Base-by-base conservation (phyloP, 2,329 filamentous ascomycete species). In the Colletotrichum lini region DNA sequence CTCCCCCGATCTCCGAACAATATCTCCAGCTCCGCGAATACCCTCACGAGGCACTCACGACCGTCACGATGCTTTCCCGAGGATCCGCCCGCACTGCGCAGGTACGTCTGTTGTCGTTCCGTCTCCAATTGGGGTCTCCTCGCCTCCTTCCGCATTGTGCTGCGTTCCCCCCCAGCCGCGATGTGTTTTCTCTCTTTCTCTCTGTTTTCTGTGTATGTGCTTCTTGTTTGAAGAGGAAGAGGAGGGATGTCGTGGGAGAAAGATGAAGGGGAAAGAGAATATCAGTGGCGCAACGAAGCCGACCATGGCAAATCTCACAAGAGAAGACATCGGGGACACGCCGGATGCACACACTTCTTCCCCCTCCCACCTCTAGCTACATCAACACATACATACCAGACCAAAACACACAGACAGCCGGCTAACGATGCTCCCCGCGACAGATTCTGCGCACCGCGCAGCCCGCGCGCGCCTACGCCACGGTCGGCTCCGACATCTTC, bases 401-500 rank as follows among this genome's bases (percentile, higher is more conserved):
- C 56, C 76, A 81, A 79, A 79, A 73, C 53, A 65, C 40, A 74
- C 52, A 65, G 64, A 58, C 57, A 57, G 16, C 45, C 65, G 53
- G 65, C 65, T 71, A 64, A 71, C 58, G 18, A 45, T 47, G 6
- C 26, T 15, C 58, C 57, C 62, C 59, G 56, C 12, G 71, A 18
- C 76, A 90, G 88, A 84, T 87, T 83, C 83, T 90, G 77, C 84
- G 86, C 72, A 70, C 72, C 80, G 81, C 80, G 75, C 83, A 84
- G 76, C 82, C 83, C 76, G 81, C 84, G 72, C 87, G 88, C 81
- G 84, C 85, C 78, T 92, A 95, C 82, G 94, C 94, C 78, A 97
- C 94, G 75, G 88, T 98, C 78, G 91, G 95, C 85, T 93, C 93
- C 82, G 96, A 98, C 85, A 96, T 98, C 85, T 98, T 98, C 91